These are phyloP conservation scores for Eimeria maxima DNA, from an alignment of 169 alveolate genomes.

Conservation along the genomic window DNA sequence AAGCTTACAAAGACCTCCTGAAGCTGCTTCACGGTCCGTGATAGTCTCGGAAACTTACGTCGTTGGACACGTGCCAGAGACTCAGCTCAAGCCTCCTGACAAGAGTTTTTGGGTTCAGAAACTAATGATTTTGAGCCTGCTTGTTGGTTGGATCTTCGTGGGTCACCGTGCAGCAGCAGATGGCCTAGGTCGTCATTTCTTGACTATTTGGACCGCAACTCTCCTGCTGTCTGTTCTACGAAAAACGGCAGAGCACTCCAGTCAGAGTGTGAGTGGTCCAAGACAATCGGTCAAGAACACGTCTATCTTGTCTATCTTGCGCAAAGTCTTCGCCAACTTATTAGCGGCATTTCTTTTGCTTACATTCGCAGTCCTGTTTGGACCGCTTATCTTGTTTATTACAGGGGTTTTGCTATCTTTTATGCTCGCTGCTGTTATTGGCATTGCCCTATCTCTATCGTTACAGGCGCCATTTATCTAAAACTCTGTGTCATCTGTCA, in stretches of 20 bases:
- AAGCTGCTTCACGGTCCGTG: not conserved
- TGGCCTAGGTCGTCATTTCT: conserved; percentile 2
- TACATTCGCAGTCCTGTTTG: not conserved
- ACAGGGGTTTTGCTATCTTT: not conserved
- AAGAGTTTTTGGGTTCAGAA: not conserved
- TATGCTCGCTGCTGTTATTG: conserved; percentile 33
- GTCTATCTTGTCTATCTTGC: not conserved
- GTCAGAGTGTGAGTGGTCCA: not conserved
- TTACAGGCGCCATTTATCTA: not conserved
- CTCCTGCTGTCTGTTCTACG: not conserved
- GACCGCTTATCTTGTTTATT: not conserved
- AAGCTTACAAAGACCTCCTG: not conserved
- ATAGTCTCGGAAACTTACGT: not conserved
- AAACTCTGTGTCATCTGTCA: not conserved
- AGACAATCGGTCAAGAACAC: not conserved
- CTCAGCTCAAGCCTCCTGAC: not conserved
- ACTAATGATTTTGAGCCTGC: not conserved
- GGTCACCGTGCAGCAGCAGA: not conserved
- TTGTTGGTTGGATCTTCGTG: not conserved
- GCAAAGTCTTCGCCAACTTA: conserved; percentile 10
- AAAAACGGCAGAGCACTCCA: conserved; percentile 11
- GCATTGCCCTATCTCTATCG: not conserved
- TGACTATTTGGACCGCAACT: conserved; percentile 1
- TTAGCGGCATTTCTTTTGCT: not conserved
- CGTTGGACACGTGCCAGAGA: not conserved